Conservation (phyloP, 345 rosid genomes). For the Gossypium longicalyx region DNA sequence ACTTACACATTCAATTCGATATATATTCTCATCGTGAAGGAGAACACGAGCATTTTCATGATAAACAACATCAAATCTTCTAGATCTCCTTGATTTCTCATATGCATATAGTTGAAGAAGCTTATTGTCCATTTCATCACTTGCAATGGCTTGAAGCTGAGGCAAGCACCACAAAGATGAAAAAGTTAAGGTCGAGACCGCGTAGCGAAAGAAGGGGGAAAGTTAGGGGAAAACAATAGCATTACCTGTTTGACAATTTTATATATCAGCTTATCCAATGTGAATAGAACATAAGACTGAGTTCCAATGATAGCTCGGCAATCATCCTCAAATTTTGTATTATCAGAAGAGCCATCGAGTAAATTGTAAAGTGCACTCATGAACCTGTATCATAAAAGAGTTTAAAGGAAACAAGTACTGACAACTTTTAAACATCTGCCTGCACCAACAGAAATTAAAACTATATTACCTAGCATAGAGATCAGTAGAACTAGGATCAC, state of each 20-base stretch:
- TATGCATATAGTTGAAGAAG: slow-evolving; percentile 76
- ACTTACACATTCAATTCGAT: slow-evolving; percentile 91
- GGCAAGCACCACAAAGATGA: slow-evolving; percentile 14
- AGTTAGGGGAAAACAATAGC: not conserved
- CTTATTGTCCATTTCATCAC: slow-evolving; percentile 89
- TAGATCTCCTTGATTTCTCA: slow-evolving; percentile 75
- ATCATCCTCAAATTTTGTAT: slow-evolving; percentile 92
- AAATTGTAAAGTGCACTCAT: slow-evolving; percentile 86
- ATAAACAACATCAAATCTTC: slow-evolving; percentile 67
- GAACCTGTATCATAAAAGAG: slow-evolving; percentile 47
- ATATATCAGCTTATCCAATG: slow-evolving; percentile 86
- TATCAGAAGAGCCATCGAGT: slow-evolving; percentile 92
- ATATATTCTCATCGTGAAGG: slow-evolving; percentile 81
- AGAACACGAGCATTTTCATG: slow-evolving; percentile 82
- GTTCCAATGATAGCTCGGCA: slow-evolving; percentile 96
- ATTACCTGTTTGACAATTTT: slow-evolving; percentile 88
- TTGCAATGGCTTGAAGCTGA: slow-evolving; percentile 81
- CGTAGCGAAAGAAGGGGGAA: not conserved
- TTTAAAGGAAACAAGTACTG: slow-evolving; percentile 8
- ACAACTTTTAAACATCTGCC: not conserved
- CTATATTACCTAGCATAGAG: slow-evolving; percentile 70
- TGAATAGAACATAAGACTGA: slow-evolving; percentile 88
- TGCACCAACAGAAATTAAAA: slow-evolving; percentile 5
- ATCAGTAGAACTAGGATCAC: slow-evolving; percentile 58
- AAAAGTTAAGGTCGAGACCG: not conserved